Evolutionary conservation across 2,329 filamentous ascomycete species (phyloP).

Genomic region (Arthrobotrys pseudoclavata): DNA sequence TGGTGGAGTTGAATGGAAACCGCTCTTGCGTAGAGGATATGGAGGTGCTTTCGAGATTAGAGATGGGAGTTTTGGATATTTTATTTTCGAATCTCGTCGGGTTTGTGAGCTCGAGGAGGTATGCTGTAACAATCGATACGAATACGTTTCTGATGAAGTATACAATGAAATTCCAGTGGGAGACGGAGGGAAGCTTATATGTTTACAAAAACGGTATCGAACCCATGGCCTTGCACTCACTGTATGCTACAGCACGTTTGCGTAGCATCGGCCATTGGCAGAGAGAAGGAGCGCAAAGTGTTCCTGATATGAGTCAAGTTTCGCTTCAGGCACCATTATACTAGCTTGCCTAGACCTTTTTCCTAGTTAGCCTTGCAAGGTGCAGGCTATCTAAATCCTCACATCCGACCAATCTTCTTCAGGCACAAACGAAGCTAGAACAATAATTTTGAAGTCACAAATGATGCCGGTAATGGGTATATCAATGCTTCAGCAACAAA

Average conservation of each 20-base stretch:
- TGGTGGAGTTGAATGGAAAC: not conserved
- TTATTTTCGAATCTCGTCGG: not conserved
- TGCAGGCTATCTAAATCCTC: not conserved
- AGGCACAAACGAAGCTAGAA: not conserved
- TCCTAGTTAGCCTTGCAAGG: slow-evolving; percentile 11
- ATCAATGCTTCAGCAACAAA: slow-evolving; percentile 1
- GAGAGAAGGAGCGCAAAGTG: not conserved
- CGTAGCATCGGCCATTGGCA: too few species aligned
- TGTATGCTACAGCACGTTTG: too few species aligned
- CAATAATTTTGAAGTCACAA: not conserved
- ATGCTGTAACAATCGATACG: not conserved
- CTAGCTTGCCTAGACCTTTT: not conserved
- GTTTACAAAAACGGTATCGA: too few species aligned
- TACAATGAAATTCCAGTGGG: not conserved
- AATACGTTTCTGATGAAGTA: not conserved
- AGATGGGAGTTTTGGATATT: not conserved
- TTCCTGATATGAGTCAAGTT: slow-evolving; percentile 18
- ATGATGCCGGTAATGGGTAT: slow-evolving; percentile 12
- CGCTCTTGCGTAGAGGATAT: not conserved
- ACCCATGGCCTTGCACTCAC: too few species aligned
- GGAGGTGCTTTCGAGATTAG: not conserved
- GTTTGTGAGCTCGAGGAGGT: not conserved
- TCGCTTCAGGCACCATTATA: slow-evolving; percentile 19
- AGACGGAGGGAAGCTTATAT: not conserved
- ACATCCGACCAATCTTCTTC: not conserved